Conservation (phyloP, 140 eudicot species). For the Senecio squalidus region DNA sequence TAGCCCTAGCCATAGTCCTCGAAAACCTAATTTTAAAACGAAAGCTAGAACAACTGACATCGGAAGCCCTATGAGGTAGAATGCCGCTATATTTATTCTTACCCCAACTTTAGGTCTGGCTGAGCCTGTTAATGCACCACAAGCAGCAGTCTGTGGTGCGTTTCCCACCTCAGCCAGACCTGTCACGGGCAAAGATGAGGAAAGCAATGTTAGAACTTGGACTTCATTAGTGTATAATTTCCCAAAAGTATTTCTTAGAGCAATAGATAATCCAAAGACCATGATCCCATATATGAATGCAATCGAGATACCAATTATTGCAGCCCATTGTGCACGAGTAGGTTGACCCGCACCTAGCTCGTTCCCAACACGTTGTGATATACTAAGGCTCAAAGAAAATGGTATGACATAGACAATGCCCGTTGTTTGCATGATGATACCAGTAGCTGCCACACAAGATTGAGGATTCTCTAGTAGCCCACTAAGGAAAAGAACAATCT, state of each 20-base stretch:
- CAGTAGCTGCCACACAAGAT: constrained; percentile 80
- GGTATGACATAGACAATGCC: constrained; percentile 70
- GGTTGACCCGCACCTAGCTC: constrained; percentile 86
- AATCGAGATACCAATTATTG: constrained; percentile 39
- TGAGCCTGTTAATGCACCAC: constrained; percentile 79
- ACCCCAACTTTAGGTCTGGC: constrained; percentile 79
- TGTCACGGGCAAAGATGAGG: constrained; percentile 51
- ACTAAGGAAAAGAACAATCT: constrained; percentile 65
- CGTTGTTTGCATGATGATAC: constrained; percentile 71
- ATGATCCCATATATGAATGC: constrained; percentile 44
- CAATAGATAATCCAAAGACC: constrained; percentile 40
- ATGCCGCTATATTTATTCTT: constrained; percentile 60
- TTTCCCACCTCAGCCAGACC: constrained; percentile 86
- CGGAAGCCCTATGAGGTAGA: constrained; percentile 85
- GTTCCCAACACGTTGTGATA: constrained; percentile 78
- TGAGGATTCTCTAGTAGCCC: constrained; percentile 77
- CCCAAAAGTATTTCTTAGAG: constrained; percentile 58
- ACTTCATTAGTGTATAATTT: constrained; percentile 58
- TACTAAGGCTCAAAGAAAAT: constrained; percentile 51
- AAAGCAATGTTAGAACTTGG: constrained; percentile 43
- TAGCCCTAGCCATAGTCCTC: constrained; percentile 78
- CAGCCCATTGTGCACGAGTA: constrained; percentile 41
- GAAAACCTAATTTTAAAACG: constrained; percentile 49
- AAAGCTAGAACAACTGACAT: constrained; percentile 46
- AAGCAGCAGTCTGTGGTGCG: constrained; percentile 74